A percentile compares a stretch with the other conserved stretches of the same genome.
phyloP scores from a whole-genome alignment of 345 rosid genomes.

The Nephelium lappaceum region DNA sequence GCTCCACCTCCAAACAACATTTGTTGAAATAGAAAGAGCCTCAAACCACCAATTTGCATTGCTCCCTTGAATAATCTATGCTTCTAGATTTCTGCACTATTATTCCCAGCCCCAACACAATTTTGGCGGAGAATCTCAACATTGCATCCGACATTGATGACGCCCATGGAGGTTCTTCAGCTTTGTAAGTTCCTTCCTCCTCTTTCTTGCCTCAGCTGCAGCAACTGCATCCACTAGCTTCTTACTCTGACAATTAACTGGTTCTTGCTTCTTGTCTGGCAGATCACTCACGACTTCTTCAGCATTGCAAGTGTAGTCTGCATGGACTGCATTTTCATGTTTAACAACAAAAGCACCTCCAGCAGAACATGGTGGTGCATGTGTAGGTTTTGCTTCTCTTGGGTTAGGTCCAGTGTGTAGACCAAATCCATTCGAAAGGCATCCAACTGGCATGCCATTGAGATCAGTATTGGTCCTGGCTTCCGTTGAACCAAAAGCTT shows the following conservation, averaged over 20 bases:
- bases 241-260: constrained; percentile 33
- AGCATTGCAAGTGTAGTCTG: constrained; percentile 15
- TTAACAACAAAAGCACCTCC: constrained; percentile 26
- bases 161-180: constrained; percentile 69
- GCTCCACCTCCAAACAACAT: constrained; percentile 3
- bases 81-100: neutral
- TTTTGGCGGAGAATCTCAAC: constrained; percentile 34
- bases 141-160: constrained; percentile 61
- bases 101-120: neutral
- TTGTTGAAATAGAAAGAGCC: neutral
- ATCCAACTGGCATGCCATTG: constrained; percentile 31
- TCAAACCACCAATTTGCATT: constrained; percentile 1
- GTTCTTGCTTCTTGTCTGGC: constrained; percentile 39
- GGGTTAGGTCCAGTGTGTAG: constrained; percentile 15
- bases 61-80: constrained; percentile 1
- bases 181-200: constrained; percentile 81
- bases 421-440: constrained; percentile 27
- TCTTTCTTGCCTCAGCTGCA: constrained; percentile 83
- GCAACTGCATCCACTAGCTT: constrained; percentile 46
- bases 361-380: constrained; percentile 28
- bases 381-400: constrained; percentile 25
- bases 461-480: constrained; percentile 41
- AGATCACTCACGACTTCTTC: constrained; percentile 27
- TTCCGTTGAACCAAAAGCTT: constrained; percentile 42
- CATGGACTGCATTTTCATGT: constrained; percentile 16